Evolutionary conservation across 352 stramenopile genomes (phyloP).

Genomic region (Blastocystis sp.): DNA sequence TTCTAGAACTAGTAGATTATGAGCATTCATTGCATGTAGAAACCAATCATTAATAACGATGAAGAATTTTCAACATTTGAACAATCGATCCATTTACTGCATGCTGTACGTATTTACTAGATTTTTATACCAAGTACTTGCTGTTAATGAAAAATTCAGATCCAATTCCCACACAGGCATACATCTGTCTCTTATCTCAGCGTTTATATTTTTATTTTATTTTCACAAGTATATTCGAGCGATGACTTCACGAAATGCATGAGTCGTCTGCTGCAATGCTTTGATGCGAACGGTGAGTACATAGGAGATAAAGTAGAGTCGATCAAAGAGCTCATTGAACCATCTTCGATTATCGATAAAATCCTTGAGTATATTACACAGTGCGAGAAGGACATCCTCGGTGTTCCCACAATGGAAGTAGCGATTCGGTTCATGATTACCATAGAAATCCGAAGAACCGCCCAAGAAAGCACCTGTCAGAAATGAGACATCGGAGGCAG

Average conservation of each 20-base stretch:
- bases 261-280: not conserved
- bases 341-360: not conserved
- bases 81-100: not conserved
- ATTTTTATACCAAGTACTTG: not conserved
- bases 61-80: not conserved
- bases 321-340: not conserved
- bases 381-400: not conserved
- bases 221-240: too few relatives aligned
- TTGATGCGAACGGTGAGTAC: not conserved
- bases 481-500: not conserved
- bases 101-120: not conserved
- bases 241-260: too few relatives aligned
- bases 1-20: constrained; percentile 6
- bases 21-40: not conserved
- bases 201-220: not conserved
- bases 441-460: too few relatives aligned
- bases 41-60: not conserved
- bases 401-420: not conserved
- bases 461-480: not conserved
- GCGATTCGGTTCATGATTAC: too few relatives aligned
- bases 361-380: not conserved
- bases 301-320: not conserved
- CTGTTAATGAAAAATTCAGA: not conserved
- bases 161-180: not conserved
- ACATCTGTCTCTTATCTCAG: not conserved